Evolutionary conservation across 768 basidiomycete genomes (phyloP).

Genomic region (Phylloporus sp.): DNA sequence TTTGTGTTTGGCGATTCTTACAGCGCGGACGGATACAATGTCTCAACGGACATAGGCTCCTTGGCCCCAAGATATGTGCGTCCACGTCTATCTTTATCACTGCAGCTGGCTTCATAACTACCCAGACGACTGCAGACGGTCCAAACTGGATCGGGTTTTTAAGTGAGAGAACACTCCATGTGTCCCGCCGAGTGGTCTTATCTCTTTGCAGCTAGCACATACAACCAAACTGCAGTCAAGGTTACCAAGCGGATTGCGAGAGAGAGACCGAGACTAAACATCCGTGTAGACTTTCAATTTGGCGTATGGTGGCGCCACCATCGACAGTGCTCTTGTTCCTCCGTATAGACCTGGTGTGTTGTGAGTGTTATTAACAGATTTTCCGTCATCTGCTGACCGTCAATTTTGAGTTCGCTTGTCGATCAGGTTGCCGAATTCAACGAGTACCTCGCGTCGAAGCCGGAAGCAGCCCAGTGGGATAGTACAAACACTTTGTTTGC

Average conservation of each 20-base stretch:
- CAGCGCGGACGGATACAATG: conserved; percentile 55
- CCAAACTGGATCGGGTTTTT: conserved; percentile 60
- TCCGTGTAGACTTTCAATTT: conserved; percentile 55
- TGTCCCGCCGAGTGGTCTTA: conserved; percentile 1
- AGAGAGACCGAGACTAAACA: background rate
- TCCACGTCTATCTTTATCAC: too few species aligned
- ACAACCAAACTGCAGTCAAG: conserved; percentile 52
- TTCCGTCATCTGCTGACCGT: background rate
- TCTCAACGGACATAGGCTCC: conserved; percentile 52
- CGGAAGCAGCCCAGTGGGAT: conserved; percentile 52
- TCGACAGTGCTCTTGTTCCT: conserved; percentile 51
- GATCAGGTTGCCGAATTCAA: conserved; percentile 65
- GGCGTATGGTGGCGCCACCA: conserved; percentile 66
- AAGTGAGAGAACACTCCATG: conserved; percentile 30
- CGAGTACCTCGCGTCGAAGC: conserved; percentile 42
- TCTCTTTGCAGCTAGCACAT: conserved; percentile 39
- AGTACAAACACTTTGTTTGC: conserved; percentile 56
- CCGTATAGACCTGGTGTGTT: conserved; percentile 51
- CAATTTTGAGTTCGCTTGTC: conserved; percentile 20
- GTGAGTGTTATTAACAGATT: conserved; percentile 34
- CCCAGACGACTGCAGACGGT: conserved; percentile 56
- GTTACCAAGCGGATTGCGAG: conserved; percentile 22
- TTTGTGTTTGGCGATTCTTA: conserved; percentile 67
- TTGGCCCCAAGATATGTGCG: conserved; percentile 47
- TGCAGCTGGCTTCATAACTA: conserved; percentile 3